Evolutionary conservation across 139 green algal genomes (phyloP), one percentile per base, ranked within the genome.

Genomic region (Chlorella sorokiniana): DNA sequence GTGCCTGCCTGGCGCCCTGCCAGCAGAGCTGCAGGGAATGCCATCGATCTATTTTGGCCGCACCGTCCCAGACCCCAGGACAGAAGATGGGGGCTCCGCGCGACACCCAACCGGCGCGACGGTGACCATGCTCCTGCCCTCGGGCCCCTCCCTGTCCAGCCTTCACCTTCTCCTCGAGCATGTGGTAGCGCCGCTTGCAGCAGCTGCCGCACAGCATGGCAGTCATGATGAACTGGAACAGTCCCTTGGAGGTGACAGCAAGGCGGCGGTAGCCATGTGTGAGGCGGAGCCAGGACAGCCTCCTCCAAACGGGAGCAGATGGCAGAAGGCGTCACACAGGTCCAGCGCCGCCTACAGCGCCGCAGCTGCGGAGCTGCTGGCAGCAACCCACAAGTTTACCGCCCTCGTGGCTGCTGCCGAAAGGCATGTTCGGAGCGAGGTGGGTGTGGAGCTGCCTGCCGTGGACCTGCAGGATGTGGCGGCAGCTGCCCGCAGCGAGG

Each of bases 381-480:
- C 51, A 6, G 78, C 78, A 14, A 59, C 78, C 2, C 65, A 70
- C 48, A 69, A 42, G 16, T 45, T 83, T 41, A 35, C 38, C 23
- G 37, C 27, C 1, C 78, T 69, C 51, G 33, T 59, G 27, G 78
- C 35, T 4, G 56, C 67, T 10, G 48, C 62, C 0, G 37, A 23
- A 25, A 77, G 70, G 38, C 78, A 83, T n/a, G 27, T 76, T 25
- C 31, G 51, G 38, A 76, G n/a, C 37, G 78, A 68, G 41, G 40
- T 76, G 16, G n/a, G 22, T 27, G 56, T 83, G 20, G 10, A n/a
- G 51, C 37, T 83, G 48, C 78, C 78, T 20, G 35, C 38, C 4
- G 51, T 77, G 20, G 78, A 83, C 52, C 48, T 83, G 16, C 4
- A 14, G 6, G 38, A 76, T 42, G 11, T 54, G 3, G 78, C 27